Percentiles rank a stretch among this genome's conserved stretches.
Conservation (phyloP, 2,329 filamentous ascomycete species). For the Elsinoe arachidis region DNA sequence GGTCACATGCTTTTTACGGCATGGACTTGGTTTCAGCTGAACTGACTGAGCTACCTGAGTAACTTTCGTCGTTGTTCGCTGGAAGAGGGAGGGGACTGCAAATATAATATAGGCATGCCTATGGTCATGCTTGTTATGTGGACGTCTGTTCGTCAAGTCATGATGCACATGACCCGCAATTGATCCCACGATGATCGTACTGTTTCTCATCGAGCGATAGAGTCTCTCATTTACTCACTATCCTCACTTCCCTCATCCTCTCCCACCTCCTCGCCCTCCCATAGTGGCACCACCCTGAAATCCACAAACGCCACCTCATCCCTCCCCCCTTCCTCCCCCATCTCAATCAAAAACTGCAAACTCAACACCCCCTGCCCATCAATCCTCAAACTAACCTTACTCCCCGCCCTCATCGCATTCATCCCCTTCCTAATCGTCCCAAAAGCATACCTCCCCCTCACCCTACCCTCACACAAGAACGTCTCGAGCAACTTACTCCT, state of each 20-base stretch:
- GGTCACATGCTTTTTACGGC: too few relatives aligned
- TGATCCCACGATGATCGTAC: too few relatives aligned
- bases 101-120: too few relatives aligned
- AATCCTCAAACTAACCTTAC: constrained; percentile 82
- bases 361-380: constrained; percentile 86
- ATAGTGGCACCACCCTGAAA: constrained; percentile 71
- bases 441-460: constrained; percentile 74
- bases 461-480: constrained; percentile 52
- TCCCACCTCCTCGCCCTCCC: constrained; percentile 49
- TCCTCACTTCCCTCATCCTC: constrained; percentile 23
- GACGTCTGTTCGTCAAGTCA: background rate
- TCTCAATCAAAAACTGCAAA: constrained; percentile 91
- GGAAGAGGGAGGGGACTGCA: too few relatives aligned
- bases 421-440: constrained; percentile 74
- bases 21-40: too few relatives aligned
- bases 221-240: constrained; percentile 4
- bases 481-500: constrained; percentile 56
- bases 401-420: constrained; percentile 86
- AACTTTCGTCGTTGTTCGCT: too few relatives aligned
- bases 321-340: constrained; percentile 42
- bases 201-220: too few relatives aligned
- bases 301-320: constrained; percentile 62
- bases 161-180: background rate
- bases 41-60: too few relatives aligned
- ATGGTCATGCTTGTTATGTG: too few relatives aligned